Evolutionary conservation across 257 asterid genomes (phyloP).

Genomic region (Lavandula angustifolia): DNA sequence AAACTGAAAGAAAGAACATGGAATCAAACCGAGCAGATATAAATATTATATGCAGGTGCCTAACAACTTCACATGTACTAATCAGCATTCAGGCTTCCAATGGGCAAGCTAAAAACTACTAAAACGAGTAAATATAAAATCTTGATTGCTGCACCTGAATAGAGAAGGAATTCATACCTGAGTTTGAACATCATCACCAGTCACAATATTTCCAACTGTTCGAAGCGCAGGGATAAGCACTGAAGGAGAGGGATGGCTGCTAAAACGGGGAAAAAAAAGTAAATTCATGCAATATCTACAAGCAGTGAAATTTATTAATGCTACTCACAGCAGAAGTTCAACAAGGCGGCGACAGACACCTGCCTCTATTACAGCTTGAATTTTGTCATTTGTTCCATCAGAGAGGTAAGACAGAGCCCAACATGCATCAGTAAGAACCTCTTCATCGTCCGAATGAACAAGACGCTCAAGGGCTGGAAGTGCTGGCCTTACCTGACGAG

Average conservation of each 20-base stretch:
- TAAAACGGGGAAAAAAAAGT: constrained; percentile 3
- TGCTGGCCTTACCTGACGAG: constrained; percentile 72
- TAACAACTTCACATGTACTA: background rate
- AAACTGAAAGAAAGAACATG: constrained; percentile 44
- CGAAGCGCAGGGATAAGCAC: constrained; percentile 97
- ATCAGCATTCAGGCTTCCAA: background rate
- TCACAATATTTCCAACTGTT: constrained; percentile 89
- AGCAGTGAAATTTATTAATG: background rate
- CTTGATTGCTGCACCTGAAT: background rate
- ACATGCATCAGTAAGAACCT: constrained; percentile 94
- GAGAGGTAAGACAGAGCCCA: constrained; percentile 98
- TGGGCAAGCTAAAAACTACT: constrained; percentile 15
- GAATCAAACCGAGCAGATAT: constrained; percentile 22
- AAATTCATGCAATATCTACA: too few relatives aligned
- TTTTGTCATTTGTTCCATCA: constrained; percentile 90
- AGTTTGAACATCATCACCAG: constrained; percentile 90
- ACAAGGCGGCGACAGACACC: constrained; percentile 84
- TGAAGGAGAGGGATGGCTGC: constrained; percentile 91
- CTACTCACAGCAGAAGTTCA: constrained; percentile 81
- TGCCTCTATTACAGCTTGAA: constrained; percentile 90
- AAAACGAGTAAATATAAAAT: constrained; percentile 12
- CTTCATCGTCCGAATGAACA: constrained; percentile 79
- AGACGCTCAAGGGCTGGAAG: constrained; percentile 85
- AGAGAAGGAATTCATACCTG: constrained; percentile 49
- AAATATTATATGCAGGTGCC: background rate